These are phyloP conservation scores for Narthecium ossifragum DNA, from an alignment of 106 monocot genomes.

Conservation along the genomic window DNA sequence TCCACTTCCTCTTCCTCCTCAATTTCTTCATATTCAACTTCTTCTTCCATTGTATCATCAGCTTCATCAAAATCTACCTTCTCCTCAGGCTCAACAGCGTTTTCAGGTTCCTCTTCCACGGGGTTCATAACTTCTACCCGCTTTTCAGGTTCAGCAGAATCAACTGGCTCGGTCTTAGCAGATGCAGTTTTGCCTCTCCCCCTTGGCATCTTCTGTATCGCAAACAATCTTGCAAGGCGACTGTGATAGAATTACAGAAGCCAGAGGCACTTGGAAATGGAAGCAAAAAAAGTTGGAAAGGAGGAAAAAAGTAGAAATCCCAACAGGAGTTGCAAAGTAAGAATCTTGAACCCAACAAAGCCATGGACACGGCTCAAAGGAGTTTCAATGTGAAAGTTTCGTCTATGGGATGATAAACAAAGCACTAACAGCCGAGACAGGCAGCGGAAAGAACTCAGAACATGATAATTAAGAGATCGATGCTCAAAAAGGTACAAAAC, in stretches of 20 bases:
- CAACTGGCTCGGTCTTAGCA: conserved; percentile 22
- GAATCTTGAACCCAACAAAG: conserved; percentile 45
- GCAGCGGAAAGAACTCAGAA: conserved; percentile 27
- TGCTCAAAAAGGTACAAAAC: conserved; percentile 17
- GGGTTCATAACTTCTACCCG: conserved; percentile 26
- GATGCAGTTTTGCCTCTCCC: conserved; percentile 35
- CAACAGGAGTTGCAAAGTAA: conserved; percentile 56
- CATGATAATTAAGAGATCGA: conserved; percentile 39
- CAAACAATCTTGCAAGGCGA: conserved; percentile 55
- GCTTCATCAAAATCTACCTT: conserved; percentile 54
- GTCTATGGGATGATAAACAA: conserved; percentile 37
- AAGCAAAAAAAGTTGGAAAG: conserved; percentile 33
- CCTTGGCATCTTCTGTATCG: conserved; percentile 62
- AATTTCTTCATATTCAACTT: conserved; percentile 18
- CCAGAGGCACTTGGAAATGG: conserved; percentile 59
- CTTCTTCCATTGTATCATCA: conserved; percentile 37
- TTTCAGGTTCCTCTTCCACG: conserved; percentile 26
- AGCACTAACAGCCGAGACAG: conserved; percentile 41
- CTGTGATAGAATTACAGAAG: conserved; percentile 71
- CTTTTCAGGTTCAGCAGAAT: conserved; percentile 35
- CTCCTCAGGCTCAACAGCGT: conserved; percentile 39
- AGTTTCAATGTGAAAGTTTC: conserved; percentile 36
- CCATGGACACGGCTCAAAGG: conserved; percentile 45
- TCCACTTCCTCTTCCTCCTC: conserved; percentile 33
- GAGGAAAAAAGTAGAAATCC: conserved; percentile 54